These are phyloP conservation scores for Coemansia sp. DNA, from an alignment of 192 early-diverging fungal genomes.

Conservation along the genomic window DNA sequence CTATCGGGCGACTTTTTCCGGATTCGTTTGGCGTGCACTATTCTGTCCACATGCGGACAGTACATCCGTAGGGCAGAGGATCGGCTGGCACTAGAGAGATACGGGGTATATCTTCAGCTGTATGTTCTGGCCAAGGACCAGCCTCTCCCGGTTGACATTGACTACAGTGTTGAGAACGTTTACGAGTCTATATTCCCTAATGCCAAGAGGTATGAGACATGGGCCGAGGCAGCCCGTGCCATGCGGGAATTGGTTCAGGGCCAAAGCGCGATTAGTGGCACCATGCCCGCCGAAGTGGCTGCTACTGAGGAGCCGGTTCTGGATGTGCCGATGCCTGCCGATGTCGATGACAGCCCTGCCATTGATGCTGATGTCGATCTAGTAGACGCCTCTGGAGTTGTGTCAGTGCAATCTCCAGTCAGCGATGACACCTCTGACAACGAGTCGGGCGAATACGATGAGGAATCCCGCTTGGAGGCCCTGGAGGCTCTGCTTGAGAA, in stretches of 20 bases:
- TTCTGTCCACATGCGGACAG: constrained; percentile 85
- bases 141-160: constrained; percentile 78
- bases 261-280: not conserved
- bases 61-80: constrained; percentile 62
- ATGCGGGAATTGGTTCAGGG: constrained; percentile 11
- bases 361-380: not conserved
- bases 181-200: constrained; percentile 70
- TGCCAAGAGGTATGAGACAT: constrained; percentile 58
- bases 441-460: not conserved
- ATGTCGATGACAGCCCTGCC: not conserved
- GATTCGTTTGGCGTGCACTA: constrained; percentile 76
- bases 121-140: constrained; percentile 82
- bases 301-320: not conserved
- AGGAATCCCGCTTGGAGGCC: constrained; percentile 57
- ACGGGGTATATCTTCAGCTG: constrained; percentile 84
- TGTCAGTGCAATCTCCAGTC: not conserved
- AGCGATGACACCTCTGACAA: not conserved
- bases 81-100: constrained; percentile 34
- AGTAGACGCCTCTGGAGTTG: not conserved
- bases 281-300: not conserved
- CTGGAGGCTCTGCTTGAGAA: constrained; percentile 70
- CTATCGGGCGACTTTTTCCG: constrained; percentile 89
- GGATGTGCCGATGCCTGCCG: not conserved
- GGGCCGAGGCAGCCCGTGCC: constrained; percentile 76
- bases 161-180: constrained; percentile 79